Conservation (phyloP, 495 filamentous ascomycete genomes). For the Xylaria curta region DNA sequence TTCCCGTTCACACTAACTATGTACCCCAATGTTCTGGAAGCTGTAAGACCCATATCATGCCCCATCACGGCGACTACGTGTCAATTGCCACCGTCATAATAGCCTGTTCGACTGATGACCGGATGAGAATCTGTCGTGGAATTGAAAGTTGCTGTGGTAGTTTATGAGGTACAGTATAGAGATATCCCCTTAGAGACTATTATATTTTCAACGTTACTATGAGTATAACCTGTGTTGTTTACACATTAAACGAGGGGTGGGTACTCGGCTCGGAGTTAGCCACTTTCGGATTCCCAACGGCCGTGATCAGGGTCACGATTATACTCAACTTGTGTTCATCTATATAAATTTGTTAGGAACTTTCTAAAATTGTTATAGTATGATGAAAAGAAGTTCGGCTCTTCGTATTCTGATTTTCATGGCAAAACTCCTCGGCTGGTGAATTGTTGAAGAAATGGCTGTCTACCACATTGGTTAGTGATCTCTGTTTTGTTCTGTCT, state of each 20-base stretch:
- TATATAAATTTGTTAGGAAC: not conserved
- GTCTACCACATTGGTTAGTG: conserved; percentile 1
- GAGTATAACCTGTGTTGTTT: not conserved
- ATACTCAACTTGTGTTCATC: not conserved
- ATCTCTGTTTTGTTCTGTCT: not conserved
- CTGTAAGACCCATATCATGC: too few species aligned
- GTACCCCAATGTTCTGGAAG: conserved; percentile 6
- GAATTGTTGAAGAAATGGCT: not conserved
- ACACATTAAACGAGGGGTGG: not conserved
- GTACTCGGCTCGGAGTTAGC: not conserved
- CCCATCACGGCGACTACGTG: too few species aligned
- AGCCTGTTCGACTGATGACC: not conserved
- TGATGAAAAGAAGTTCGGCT: not conserved
- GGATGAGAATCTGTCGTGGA: not conserved
- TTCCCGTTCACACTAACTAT: not conserved
- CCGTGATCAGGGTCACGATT: not conserved
- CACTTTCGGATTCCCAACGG: not conserved
- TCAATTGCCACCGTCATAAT: not conserved
- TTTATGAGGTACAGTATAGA: not conserved
- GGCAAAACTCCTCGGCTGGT: not conserved
- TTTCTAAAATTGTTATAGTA: not conserved
- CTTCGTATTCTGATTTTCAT: not conserved
- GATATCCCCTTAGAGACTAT: not conserved
- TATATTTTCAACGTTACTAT: not conserved
- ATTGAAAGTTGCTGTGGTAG: not conserved